Evolutionary conservation across 768 basidiomycete genomes (phyloP), one percentile per base, ranked within the genome.

Genomic region (Trametes meyenii): DNA sequence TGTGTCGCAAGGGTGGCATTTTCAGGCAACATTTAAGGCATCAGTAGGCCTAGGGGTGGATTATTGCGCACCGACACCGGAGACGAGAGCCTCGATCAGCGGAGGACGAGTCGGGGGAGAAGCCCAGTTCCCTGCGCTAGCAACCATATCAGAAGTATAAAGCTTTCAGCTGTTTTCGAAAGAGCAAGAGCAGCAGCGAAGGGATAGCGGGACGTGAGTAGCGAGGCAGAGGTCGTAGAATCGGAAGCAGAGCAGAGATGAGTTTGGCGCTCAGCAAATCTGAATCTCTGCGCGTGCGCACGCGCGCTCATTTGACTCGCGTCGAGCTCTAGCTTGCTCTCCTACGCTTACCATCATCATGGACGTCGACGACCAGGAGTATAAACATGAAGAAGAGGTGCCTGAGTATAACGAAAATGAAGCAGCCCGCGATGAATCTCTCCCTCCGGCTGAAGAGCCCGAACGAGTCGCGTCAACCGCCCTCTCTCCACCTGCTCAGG

Each of bases 11-110:
- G 21, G 51, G 5, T 8, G 3, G 19, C n/a, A 33, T 14, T 7
- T 24, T 45, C 29, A 54, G 50, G 21, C 39, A 21, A 26, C 1
- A 13, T 23, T 13, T 35, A 3, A 52, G 29, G 8, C 4, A 1
- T 13, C 35, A 24, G 49, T 14, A 24, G 24, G 29, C n/a, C 40
- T 40, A 21, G 45, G 24, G 16, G 21, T 14, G 11, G 48, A 55
- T 24, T n/a, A n/a, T n/a, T n/a, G 74, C 91, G 66, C 63, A 92
- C 92, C 93, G 49, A 95, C 93, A 45, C 93, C 93, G 23, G 90
- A 92, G 24, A 95, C 93, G 21, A 98, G 85, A 68, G 90, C 88
- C 70, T 96, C 92, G 60, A 98, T 96, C 69, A 92, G 83, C 62
- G 91, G 89, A 65, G 93, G 87, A 50, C 95, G 83, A 51, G 89